These are phyloP conservation scores for Nicotiana obtusifolia DNA, from an alignment of 257 asterid species.

Conservation along the genomic window DNA sequence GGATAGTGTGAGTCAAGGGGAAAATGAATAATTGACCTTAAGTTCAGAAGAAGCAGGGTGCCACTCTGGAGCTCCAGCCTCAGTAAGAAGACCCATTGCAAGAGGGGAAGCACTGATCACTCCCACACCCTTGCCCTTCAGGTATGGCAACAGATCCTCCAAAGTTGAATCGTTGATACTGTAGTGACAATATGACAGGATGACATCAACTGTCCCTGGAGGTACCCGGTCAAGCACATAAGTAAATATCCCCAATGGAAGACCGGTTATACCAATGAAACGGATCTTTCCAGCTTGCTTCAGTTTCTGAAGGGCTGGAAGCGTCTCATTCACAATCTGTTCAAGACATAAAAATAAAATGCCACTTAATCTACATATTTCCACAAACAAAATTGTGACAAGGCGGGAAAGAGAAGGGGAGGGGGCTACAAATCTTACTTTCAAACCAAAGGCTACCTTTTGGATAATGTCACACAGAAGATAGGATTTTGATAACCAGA, in stretches of 20 bases:
- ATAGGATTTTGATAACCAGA: neutral
- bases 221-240: slow-evolving; percentile 83
- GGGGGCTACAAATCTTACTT: neutral
- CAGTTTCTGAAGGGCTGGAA: slow-evolving; percentile 79
- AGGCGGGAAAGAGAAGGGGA: neutral
- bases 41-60: slow-evolving; percentile 92
- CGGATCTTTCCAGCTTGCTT: slow-evolving; percentile 80
- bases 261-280: slow-evolving; percentile 92
- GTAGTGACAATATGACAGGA: slow-evolving; percentile 92
- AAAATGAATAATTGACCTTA: slow-evolving; percentile 39
- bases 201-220: slow-evolving; percentile 71
- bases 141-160: slow-evolving; percentile 75
- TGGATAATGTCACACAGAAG: neutral
- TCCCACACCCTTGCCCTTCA: slow-evolving; percentile 92
- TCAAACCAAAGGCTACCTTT: neutral
- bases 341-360: slow-evolving; percentile 2
- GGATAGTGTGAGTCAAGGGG: neutral
- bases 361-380: neutral
- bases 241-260: slow-evolving; percentile 69
- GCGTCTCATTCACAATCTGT: slow-evolving; percentile 90
- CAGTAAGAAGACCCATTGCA: slow-evolving; percentile 96
- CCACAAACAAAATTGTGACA: neutral
- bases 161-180: slow-evolving; percentile 68
- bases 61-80: slow-evolving; percentile 91
- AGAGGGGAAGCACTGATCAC: slow-evolving; percentile 94